These are phyloP conservation scores for Sesbania bispinosa DNA, from an alignment of 306 rosid genomes.

Conservation along the genomic window DNA sequence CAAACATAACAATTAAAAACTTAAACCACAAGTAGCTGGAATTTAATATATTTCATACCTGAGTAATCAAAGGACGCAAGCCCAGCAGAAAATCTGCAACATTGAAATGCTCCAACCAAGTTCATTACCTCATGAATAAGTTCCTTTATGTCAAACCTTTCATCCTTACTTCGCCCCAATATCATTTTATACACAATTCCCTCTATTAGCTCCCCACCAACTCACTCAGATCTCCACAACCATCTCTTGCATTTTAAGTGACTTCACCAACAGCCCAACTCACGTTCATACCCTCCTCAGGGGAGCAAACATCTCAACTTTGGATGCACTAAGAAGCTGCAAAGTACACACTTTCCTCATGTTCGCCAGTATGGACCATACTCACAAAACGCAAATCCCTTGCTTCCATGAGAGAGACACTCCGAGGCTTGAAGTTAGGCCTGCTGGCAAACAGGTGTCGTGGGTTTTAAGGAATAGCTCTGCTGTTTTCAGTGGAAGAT, in stretches of 20 bases:
- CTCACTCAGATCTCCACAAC: constrained; percentile 27
- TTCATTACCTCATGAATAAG: background rate
- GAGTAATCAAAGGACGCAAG: constrained; percentile 27
- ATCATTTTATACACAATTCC: constrained; percentile 9
- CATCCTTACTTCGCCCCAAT: constrained; percentile 9
- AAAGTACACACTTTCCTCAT: constrained; percentile 27
- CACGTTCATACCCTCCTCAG: constrained; percentile 3
- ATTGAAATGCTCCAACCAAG: constrained; percentile 20
- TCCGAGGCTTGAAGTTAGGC: background rate
- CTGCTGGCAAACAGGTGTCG: constrained; percentile 16
- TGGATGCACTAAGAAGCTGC: constrained; percentile 16
- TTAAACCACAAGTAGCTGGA: no score
- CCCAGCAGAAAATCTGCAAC: constrained; percentile 29
- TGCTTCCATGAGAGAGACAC: background rate
- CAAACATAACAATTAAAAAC: no score
- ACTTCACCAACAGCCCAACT: background rate
- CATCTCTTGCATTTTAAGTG: background rate
- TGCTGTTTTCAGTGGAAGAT: constrained; percentile 37
- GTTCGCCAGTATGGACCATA: constrained; percentile 40
- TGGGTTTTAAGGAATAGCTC: constrained; percentile 41
- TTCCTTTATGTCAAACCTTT: constrained; percentile 18
- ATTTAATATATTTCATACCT: no score
- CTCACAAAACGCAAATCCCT: constrained; percentile 16
- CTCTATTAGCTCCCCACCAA: background rate
- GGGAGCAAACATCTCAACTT: constrained; percentile 3